phyloP scores from a whole-genome alignment of 2,329 filamentous ascomycete species.

The Periconia sp. region DNA sequence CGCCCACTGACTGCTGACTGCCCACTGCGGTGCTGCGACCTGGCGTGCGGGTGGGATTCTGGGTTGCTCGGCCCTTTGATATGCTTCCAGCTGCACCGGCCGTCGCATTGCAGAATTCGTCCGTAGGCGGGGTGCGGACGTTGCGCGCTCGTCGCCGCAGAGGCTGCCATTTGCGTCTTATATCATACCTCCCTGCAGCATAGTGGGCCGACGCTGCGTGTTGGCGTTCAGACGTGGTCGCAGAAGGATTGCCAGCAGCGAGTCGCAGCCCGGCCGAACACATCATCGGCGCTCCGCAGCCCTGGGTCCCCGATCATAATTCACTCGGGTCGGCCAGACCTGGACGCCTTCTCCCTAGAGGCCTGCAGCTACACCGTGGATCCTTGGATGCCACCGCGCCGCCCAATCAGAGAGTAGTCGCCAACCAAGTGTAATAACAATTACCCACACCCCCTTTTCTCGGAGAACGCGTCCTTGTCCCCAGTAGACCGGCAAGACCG shows the following conservation, averaged over 20 bases:
- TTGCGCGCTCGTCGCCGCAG: not conserved
- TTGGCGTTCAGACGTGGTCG: no score
- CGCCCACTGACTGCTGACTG: slow-evolving; percentile 17
- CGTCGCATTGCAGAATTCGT: slow-evolving; percentile 13
- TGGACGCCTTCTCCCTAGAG: slow-evolving; percentile 18
- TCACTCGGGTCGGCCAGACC: slow-evolving; percentile 7
- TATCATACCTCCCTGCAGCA: no score
- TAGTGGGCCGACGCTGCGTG: no score
- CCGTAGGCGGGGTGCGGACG: not conserved
- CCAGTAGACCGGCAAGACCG: not conserved
- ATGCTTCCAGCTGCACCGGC: slow-evolving; percentile 11
- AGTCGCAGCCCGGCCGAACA: no score
- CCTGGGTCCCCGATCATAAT: slow-evolving; percentile 12
- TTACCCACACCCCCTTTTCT: slow-evolving; percentile 19
- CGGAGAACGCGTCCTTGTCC: slow-evolving; percentile 2
- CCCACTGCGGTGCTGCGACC: slow-evolving; percentile 10
- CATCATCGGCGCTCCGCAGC: slow-evolving; percentile 10
- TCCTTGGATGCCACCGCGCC: slow-evolving; percentile 22
- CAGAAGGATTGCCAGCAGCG: no score
- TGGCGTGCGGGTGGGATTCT: slow-evolving; percentile 13
- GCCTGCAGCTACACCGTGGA: slow-evolving; percentile 17
- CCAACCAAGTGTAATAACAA: slow-evolving; percentile 27
- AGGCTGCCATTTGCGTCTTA: no score
- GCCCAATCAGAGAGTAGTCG: slow-evolving; percentile 29
- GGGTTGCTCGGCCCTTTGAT: slow-evolving; percentile 11